Base-by-base conservation (phyloP, 2,329 filamentous ascomycete species). In the Diaporthe ampelina region DNA sequence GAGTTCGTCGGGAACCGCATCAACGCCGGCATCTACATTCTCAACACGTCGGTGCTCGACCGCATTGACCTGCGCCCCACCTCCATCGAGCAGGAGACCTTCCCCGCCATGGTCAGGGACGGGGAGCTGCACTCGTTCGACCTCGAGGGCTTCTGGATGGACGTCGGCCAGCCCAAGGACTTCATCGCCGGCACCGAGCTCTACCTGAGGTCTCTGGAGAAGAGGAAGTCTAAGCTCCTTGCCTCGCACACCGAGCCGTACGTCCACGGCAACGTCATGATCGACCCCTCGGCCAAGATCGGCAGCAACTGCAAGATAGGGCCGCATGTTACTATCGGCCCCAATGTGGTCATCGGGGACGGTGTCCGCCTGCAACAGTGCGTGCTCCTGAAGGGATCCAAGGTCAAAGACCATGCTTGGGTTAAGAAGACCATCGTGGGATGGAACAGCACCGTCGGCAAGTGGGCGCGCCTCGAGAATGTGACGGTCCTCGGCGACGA, bases 1-100 rank as follows among this genome's bases (percentile, higher is more conserved):
- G 95, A 98, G 87, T 98, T 98, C 82, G 96, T 98, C 74, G 96
- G 96, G 81, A 98, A 98, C 91, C 94, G 96, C 78, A 98, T 98
- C 90, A 98, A 98, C 81, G 97, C 96, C 79, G 97, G 97, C 86
- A 94, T 98, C 86, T 98, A 98, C 89, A 97, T 98, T 81, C 90
- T 98, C 81, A 98, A 98, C 89, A 95, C 95, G 65, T 95, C 93
- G 69, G 92, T 98, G 54, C 91, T 99, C 75, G 88, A 92, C 78
- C 94, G 96, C 83, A 98, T 99, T 81, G 96, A 98, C 85, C 92
- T 98, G 78, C 94, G 96, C 76, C 97, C 97, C 56, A 98, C 96
- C 68, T 98, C 95, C 9, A 99, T 98, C 83, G 96, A 99, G 87
- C 96, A 98, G 87, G 97, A 98, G 88, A 98, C 95, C 45, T 99